Conservation (phyloP, 345 rosid species). For the Gossypium sturtianum region DNA sequence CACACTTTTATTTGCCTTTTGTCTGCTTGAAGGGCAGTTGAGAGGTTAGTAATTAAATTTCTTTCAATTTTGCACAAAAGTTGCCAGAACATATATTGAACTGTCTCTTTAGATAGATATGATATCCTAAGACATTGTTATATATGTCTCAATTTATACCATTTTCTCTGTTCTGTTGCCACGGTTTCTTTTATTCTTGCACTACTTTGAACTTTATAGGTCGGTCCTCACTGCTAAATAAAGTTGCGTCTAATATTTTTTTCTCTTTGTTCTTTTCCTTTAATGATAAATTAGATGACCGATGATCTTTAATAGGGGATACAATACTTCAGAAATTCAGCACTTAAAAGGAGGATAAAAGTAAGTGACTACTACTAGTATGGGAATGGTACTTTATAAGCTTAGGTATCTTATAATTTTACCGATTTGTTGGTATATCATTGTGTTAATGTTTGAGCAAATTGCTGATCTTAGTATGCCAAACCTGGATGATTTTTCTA, state of each 20-base stretch:
- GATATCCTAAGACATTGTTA: neutral
- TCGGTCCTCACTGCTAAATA: neutral
- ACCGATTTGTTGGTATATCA: neutral
- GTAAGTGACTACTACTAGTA: neutral
- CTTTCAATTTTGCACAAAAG: neutral
- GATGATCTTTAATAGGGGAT: neutral
- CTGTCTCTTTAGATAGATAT: neutral
- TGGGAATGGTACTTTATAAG: neutral
- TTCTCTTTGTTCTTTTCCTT: neutral
- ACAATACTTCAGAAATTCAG: neutral
- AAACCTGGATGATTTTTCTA: neutral
- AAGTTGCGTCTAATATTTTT: neutral
- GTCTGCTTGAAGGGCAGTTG: neutral
- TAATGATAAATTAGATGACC: neutral
- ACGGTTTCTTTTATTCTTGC: neutral
- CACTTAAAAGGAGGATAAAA: neutral
- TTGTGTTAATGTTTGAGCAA: neutral
- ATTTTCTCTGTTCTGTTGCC: neutral
- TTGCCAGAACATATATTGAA: neutral
- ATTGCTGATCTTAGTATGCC: neutral
- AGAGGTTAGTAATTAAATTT: neutral
- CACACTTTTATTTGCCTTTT: neutral
- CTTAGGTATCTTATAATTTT: neutral
- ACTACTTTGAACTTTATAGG: neutral
- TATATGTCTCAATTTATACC: neutral